A percentile compares a stretch with the other conserved stretches of the same genome.
These are phyloP conservation scores for Annona cherimola DNA, from an alignment of 164 flowering plant genomes.

Conservation along the genomic window DNA sequence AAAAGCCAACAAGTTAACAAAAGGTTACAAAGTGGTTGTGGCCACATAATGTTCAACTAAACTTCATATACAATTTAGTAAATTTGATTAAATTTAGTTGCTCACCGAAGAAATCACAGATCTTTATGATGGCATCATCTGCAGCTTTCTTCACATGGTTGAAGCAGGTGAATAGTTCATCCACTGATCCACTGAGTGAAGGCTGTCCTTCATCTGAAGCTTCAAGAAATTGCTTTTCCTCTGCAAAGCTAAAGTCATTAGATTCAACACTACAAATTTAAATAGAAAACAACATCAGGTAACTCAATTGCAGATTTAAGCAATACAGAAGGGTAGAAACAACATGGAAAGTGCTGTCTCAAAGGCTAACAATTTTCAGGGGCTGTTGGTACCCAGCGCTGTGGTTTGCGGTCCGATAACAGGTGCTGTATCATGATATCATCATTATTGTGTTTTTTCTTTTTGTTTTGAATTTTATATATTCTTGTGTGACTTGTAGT, in stretches of 20 bases:
- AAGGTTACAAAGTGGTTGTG: neutral
- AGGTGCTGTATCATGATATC: too few relatives aligned
- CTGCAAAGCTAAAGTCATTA: slow-evolving; percentile 24
- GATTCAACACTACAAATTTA: neutral
- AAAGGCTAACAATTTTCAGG: too few relatives aligned
- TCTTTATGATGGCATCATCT: slow-evolving; percentile 33
- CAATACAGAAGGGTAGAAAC: too few relatives aligned
- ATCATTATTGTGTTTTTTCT: too few relatives aligned
- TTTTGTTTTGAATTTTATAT: too few relatives aligned
- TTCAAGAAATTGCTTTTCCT: slow-evolving; percentile 22
- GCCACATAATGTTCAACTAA: neutral
- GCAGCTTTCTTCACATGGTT: slow-evolving; percentile 40
- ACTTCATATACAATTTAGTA: neutral
- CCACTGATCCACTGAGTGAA: slow-evolving; percentile 38
- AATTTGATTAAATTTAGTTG: neutral
- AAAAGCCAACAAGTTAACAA: too few relatives aligned
- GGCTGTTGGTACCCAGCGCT: too few relatives aligned
- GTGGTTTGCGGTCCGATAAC: too few relatives aligned
- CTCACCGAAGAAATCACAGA: slow-evolving; percentile 67
- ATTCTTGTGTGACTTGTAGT: too few relatives aligned
- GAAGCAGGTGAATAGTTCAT: slow-evolving; percentile 53
- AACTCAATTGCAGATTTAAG: too few relatives aligned
- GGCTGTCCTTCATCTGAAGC: slow-evolving; percentile 18
- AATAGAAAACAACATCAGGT: too few relatives aligned
- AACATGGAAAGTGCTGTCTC: too few relatives aligned